A percentile compares a stretch with the other conserved stretches of the same genome.
Evolutionary conservation across 2,329 filamentous ascomycete genomes (phyloP).

Genomic region (Knoxdaviesia proteae): DNA sequence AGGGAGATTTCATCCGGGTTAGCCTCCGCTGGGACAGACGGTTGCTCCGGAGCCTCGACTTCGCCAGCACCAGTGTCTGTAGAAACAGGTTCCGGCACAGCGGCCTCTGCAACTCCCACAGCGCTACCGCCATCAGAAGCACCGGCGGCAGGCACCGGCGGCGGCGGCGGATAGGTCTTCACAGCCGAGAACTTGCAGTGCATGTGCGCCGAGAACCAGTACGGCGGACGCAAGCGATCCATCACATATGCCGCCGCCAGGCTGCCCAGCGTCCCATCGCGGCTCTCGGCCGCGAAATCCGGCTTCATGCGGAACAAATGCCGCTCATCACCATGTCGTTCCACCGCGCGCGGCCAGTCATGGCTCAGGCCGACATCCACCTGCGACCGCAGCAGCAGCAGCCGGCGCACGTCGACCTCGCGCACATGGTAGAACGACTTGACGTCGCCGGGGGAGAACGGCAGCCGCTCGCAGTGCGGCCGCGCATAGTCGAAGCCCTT

Average conservation of each 20-base stretch:
- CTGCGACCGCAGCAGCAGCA: slow-evolving; percentile 66
- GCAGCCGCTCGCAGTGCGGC: slow-evolving; percentile 65
- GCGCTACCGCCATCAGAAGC: too few species aligned
- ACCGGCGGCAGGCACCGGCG: slow-evolving; percentile 4
- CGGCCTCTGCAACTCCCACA: too few species aligned
- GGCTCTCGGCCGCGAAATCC: slow-evolving; percentile 56
- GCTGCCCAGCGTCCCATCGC: slow-evolving; percentile 56
- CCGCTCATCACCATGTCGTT: slow-evolving; percentile 51
- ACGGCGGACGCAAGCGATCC: slow-evolving; percentile 57
- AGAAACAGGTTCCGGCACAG: too few species aligned
- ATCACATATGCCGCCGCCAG: slow-evolving; percentile 61
- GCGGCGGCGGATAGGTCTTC: slow-evolving; percentile 24
- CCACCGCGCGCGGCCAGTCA: slow-evolving; percentile 79
- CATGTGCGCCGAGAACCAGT: slow-evolving; percentile 89
- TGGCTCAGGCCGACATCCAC: slow-evolving; percentile 85
- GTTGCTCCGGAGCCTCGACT: not conserved
- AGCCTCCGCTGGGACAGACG: slow-evolving; percentile 5
- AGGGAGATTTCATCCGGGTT: slow-evolving; percentile 56
- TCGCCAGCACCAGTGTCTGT: too few species aligned
- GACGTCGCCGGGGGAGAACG: slow-evolving; percentile 58
- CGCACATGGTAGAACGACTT: slow-evolving; percentile 76
- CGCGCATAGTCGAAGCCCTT: slow-evolving; percentile 76
- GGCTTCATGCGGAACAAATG: slow-evolving; percentile 54
- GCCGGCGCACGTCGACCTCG: slow-evolving; percentile 76
- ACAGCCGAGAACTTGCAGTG: slow-evolving; percentile 71